Conservation (phyloP, 768 basidiomycete genomes). For the Cystobasidium tubakii region DNA sequence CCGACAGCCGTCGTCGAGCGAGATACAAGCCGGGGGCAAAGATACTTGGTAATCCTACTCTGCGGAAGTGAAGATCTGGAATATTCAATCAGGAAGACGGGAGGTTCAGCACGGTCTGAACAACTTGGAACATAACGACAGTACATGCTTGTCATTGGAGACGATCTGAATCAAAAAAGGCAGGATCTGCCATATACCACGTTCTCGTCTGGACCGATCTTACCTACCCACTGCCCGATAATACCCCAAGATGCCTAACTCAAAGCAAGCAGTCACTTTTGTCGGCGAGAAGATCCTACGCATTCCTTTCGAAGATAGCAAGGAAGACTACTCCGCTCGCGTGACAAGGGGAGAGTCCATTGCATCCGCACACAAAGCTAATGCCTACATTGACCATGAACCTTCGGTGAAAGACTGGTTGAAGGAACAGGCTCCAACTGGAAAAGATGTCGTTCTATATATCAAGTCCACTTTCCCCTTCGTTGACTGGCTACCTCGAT, state of each 20-base stretch:
- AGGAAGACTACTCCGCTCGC: constrained; percentile 13
- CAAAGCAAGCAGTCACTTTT: neutral
- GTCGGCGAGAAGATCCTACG: constrained; percentile 35
- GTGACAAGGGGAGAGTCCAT: constrained; percentile 37
- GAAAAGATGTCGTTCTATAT: neutral
- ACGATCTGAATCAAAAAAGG: no score
- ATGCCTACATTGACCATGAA: constrained; percentile 37
- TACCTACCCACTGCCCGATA: neutral
- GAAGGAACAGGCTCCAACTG: constrained; percentile 19
- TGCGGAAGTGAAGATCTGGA: no score
- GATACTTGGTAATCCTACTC: no score
- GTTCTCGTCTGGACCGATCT: no score
- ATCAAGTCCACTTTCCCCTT: constrained; percentile 32
- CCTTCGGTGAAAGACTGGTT: constrained; percentile 37
- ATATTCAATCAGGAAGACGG: no score
- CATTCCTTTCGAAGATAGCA: constrained; percentile 24
- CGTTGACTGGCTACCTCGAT: constrained; percentile 34
- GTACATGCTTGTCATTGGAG: no score
- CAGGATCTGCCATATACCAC: no score
- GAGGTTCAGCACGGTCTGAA: no score
- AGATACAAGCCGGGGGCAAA: no score
- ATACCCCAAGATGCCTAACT: neutral
- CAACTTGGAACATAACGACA: no score
- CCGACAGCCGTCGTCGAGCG: no score
- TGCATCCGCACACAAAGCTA: constrained; percentile 32